Conservation (phyloP, 2,329 filamentous ascomycete genomes). For the Colletotrichum truncatum region DNA sequence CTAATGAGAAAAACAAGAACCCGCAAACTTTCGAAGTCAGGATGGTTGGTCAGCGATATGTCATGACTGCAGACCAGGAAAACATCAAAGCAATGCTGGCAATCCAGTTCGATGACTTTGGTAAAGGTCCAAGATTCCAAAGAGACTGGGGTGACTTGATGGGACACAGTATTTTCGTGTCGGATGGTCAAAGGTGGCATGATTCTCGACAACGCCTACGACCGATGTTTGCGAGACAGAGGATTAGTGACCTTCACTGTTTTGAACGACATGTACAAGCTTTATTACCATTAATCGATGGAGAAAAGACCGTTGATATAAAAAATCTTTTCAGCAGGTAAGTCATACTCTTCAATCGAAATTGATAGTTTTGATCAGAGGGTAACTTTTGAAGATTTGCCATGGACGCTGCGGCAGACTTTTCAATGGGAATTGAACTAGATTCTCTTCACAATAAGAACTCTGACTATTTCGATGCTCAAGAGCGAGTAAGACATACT, state of each 20-base stretch:
- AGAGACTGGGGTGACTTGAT: slow-evolving; percentile 54
- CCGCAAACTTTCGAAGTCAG: slow-evolving; percentile 7
- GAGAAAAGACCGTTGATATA: slow-evolving; percentile 65
- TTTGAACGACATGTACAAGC: slow-evolving; percentile 69
- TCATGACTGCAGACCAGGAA: slow-evolving; percentile 61
- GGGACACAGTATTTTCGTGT: slow-evolving; percentile 65
- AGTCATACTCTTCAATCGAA: not conserved
- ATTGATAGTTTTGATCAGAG: not conserved
- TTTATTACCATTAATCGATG: slow-evolving; percentile 64
- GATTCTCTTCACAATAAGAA: slow-evolving; percentile 50
- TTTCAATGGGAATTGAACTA: slow-evolving; percentile 69
- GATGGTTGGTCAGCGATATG: slow-evolving; percentile 8
- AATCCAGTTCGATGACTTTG: slow-evolving; percentile 64
- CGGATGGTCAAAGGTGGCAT: slow-evolving; percentile 60
- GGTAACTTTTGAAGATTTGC: slow-evolving; percentile 71
- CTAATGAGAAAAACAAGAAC: not conserved
- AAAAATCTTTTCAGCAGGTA: slow-evolving; percentile 42
- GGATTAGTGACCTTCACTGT: slow-evolving; percentile 58
- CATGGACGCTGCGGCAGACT: slow-evolving; percentile 73
- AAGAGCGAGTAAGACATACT: slow-evolving; percentile 73
- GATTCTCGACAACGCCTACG: slow-evolving; percentile 59
- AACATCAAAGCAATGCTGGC: slow-evolving; percentile 56
- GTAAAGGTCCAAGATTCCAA: slow-evolving; percentile 52
- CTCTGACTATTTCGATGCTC: slow-evolving; percentile 72
- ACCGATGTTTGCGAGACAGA: slow-evolving; percentile 59